Evolutionary conservation across 768 basidiomycete species (phyloP), one percentile per base, ranked within the genome.

Genomic region (Hypholoma fasciculare): DNA sequence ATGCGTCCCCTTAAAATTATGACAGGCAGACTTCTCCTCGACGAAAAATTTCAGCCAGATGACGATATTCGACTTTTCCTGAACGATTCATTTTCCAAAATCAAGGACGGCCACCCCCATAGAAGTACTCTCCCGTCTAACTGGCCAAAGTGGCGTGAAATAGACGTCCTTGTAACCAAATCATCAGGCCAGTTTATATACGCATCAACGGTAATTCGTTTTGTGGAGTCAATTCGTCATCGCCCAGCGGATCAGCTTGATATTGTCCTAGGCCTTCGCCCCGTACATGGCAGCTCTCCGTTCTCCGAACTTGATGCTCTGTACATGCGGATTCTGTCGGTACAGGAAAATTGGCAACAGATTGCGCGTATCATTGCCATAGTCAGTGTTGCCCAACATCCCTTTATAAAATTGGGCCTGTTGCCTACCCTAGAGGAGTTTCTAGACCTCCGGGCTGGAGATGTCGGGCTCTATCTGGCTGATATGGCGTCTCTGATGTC

Each of bases 121-220:
- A 17, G 17, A 11, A 3, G 16, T n/a, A 19, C 19, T 2, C 40
- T 61, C 2, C 44, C 27, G 2, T 2, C 23, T 0, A 14, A 27
- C 4, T 61, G 63, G 58, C 56, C 59, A 7, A 9, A 7, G 11
- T 7, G 12, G 0, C 12, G 6, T 1, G 20, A 20, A 6, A 36
- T 63, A 8, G 30, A 52, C 8, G 13, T 23, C 1, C 38, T 63
- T 9, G n/a, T 52, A 6, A 12, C 14, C 4, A 59, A 63, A 26
- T 57, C 61, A 6, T 61, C 60, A 0, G 61, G 63, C 1, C 56
- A 63, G 17, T 66, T 63, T 27, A 63, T 61, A 11, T 63, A 63
- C 44, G 59, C 65, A 1, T 42, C 63, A 4, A 60, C 56, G 0
- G 63, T 64, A 4, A 48, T 57, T 11, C 49, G 49, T 30, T 62